phyloP scores from a whole-genome alignment of 2,329 filamentous ascomycete species.

The Aspergillus calidoustus region DNA sequence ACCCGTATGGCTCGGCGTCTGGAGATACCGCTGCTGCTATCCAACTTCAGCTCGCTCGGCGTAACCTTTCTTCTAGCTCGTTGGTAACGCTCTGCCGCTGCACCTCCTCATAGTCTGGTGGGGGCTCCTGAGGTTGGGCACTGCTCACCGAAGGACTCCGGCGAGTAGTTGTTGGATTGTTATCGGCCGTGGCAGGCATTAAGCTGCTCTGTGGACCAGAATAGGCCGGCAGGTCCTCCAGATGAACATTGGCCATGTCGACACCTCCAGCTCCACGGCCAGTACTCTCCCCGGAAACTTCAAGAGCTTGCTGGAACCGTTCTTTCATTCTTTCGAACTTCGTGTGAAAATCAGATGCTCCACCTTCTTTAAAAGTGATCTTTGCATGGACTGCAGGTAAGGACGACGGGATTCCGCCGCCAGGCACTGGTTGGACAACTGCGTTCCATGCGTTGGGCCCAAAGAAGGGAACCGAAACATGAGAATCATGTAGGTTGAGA shows the following conservation, averaged over 20 bases:
- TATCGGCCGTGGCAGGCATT: constrained; percentile 7
- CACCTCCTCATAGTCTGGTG: constrained; percentile 89
- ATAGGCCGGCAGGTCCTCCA: constrained; percentile 89
- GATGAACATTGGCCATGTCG: constrained; percentile 68
- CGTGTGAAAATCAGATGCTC: constrained; percentile 88
- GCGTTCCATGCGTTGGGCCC: constrained; percentile 90
- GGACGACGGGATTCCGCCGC: constrained; percentile 78
- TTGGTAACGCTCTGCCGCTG: constrained; percentile 79
- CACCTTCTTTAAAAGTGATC: constrained; percentile 90
- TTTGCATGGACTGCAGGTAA: constrained; percentile 77
- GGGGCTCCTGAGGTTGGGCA: constrained; percentile 69
- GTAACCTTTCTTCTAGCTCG: constrained; percentile 67
- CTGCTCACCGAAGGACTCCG: constrained; percentile 31
- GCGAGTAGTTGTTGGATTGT: constrained; percentile 17
- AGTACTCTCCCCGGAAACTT: constrained; percentile 49
- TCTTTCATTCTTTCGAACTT: constrained; percentile 85
- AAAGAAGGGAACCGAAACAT: constrained; percentile 87
- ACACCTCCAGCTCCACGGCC: constrained; percentile 53
- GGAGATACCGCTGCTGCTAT: too few species aligned
- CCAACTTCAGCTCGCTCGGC: constrained; percentile 32
- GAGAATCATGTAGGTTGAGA: constrained; percentile 83
- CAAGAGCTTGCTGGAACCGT: constrained; percentile 77
- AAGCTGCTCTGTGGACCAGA: constrained; percentile 60
- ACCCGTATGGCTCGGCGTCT: too few species aligned
- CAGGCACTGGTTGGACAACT: constrained; percentile 76